phyloP scores from a whole-genome alignment of 331 rosid genomes.

The Arachis monticola region DNA sequence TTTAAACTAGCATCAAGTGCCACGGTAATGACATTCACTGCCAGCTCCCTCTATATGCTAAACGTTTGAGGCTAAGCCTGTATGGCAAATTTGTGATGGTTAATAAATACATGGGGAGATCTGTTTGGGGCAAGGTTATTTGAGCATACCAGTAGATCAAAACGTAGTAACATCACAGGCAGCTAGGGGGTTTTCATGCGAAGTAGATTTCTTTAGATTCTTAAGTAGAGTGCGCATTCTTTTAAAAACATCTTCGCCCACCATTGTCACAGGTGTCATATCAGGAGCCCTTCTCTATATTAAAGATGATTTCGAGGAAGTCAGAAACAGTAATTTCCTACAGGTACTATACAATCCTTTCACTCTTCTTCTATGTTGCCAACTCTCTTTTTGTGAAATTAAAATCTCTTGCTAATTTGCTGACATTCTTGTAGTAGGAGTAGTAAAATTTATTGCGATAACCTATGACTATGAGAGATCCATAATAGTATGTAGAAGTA shows the following conservation, averaged over 20 bases:
- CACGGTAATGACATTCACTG: slow-evolving; percentile 60
- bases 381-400: neutral
- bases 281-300: slow-evolving; percentile 58
- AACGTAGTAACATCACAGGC: slow-evolving; percentile 68
- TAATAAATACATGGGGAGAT: slow-evolving; percentile 10
- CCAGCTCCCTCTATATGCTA: slow-evolving; percentile 58
- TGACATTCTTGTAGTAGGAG: neutral
- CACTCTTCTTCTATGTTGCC: neutral
- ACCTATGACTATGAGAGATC: neutral
- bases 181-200: slow-evolving; percentile 57
- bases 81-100: slow-evolving; percentile 36
- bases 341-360: slow-evolving; percentile 38
- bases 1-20: slow-evolving; percentile 72
- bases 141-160: slow-evolving; percentile 65
- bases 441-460: neutral
- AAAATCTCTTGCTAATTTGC: neutral
- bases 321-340: slow-evolving; percentile 41
- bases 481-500: too few species aligned
- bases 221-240: slow-evolving; percentile 55
- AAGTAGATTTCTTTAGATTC: slow-evolving; percentile 58
- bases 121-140: slow-evolving; percentile 8
- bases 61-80: slow-evolving; percentile 60
- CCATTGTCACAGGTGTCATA: slow-evolving; percentile 53
- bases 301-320: slow-evolving; percentile 50
- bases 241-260: slow-evolving; percentile 48